phyloP scores from a whole-genome alignment of 2,329 filamentous ascomycete genomes.

The Phialemoniopsis sp. region DNA sequence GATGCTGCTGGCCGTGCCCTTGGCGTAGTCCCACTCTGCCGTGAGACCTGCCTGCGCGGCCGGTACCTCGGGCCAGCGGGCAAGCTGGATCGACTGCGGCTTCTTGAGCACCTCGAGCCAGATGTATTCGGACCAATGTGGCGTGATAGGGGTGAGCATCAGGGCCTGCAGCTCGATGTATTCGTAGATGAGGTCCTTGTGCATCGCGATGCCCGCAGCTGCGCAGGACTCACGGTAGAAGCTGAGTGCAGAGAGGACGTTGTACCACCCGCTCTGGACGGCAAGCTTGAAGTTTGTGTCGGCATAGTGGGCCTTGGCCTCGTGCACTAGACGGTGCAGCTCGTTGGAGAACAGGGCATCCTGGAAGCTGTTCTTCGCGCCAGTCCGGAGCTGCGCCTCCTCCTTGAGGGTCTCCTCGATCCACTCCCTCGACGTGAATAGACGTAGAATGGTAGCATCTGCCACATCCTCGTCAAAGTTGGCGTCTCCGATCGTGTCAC shows the following conservation, averaged over 20 bases:
- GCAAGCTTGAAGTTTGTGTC: constrained; percentile 80
- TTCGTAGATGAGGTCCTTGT: constrained; percentile 70
- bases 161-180: constrained; percentile 72
- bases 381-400: constrained; percentile 68
- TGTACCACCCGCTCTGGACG: constrained; percentile 83
- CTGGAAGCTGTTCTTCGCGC: constrained; percentile 71
- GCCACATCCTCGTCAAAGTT: constrained; percentile 97
- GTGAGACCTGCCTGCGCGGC: constrained; percentile 63
- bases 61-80: constrained; percentile 68
- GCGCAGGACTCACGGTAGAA: constrained; percentile 82
- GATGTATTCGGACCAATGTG: constrained; percentile 92
- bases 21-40: constrained; percentile 79
- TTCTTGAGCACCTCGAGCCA: constrained; percentile 89
- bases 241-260: constrained; percentile 80
- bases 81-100: constrained; percentile 71
- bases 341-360: constrained; percentile 93
- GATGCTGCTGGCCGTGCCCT: constrained; percentile 71
- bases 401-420: constrained; percentile 80
- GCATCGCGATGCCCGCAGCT: constrained; percentile 78
- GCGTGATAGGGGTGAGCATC: constrained; percentile 77
- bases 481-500: constrained; percentile 90
- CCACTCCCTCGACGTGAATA: constrained; percentile 80
- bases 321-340: constrained; percentile 76
- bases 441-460: constrained; percentile 82
- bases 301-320: constrained; percentile 75